A percentile compares a stretch with the other conserved stretches of the same genome.
These are phyloP conservation scores for Rosellinia necatrix DNA, from an alignment of 2,329 filamentous ascomycete species.

Conservation along the genomic window DNA sequence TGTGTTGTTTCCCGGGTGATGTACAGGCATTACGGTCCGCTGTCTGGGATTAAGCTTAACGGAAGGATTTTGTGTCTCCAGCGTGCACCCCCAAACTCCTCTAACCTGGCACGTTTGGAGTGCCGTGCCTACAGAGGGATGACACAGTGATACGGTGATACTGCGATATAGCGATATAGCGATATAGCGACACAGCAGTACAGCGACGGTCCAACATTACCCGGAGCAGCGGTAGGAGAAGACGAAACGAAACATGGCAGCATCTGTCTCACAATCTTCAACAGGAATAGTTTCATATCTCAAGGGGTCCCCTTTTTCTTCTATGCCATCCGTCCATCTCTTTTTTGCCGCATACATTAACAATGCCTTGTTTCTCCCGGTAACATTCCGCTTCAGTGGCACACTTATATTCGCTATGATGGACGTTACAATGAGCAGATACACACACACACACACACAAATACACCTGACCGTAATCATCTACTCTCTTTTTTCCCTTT, in stretches of 20 bases:
- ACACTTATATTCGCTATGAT: no score
- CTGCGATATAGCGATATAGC: slow-evolving; percentile 11
- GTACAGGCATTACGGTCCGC: not conserved
- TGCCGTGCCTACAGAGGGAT: not conserved
- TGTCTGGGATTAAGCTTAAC: slow-evolving; percentile 22
- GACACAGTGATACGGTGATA: slow-evolving; percentile 12
- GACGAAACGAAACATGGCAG: slow-evolving; percentile 24
- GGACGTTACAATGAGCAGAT: no score
- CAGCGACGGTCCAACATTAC: slow-evolving; percentile 10
- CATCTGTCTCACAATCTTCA: slow-evolving; percentile 18
- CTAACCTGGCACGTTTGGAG: not conserved
- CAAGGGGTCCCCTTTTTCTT: not conserved
- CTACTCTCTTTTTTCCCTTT: not conserved
- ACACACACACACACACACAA: no score
- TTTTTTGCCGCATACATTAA: not conserved
- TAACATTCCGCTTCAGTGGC: no score
- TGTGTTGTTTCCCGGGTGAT: slow-evolving; percentile 1
- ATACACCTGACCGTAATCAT: no score
- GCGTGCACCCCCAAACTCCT: not conserved
- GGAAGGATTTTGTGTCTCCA: slow-evolving; percentile 10
- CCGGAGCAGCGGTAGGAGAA: not conserved
- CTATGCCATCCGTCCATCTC: no score
- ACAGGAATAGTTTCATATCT: slow-evolving; percentile 26
- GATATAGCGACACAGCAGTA: not conserved
- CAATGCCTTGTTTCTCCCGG: no score